Evolutionary conservation across 352 stramenopile genomes (phyloP), one percentile per base, ranked within the genome.

Genomic region (Phytophthora fragariae): DNA sequence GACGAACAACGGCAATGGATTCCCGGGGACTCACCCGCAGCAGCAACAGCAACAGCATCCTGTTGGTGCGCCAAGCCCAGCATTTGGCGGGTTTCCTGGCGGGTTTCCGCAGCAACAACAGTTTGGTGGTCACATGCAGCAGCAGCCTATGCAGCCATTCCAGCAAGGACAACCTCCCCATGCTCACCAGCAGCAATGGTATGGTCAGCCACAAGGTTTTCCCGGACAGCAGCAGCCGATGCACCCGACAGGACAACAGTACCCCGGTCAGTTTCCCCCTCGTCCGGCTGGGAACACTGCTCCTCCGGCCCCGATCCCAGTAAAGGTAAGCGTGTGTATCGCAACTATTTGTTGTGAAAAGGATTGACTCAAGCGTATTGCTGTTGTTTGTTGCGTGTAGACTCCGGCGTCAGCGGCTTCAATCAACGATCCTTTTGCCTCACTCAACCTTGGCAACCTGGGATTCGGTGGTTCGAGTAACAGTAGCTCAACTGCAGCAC

Each of bases 341-440:
- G 24, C 49, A 21, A 52, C 19, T 49, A n/a, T 29, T 60, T 24
- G 12, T 17, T 64, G 14, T 47, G 33, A 11, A 19, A 37, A 57
- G 5, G 24, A 17, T 29, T 60, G 50, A 27, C 46, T 63, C 10
- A 12, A 7, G 14, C 47, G 59, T 68, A 10, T 24, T 50, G 10
- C 21, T 29, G 33, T 57, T 7, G 57, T 47, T 53, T 57, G 2
- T 12, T 58, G 21, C 29, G 11, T 55, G 19, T 54, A 82, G 75
- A 68, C 68, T 15, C 53, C 71, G 52, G 73, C 73, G 44, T 75
- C 80, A 11, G 62, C 65, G n/a, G 41, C 83, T 44, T 77, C 82
- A 7, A 70, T 92, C 52, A 91, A 87, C 44, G 89, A 95, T 62
- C 89, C 85, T 15, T 95, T 95, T 57, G 85, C 89, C 7, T 83